Conservation (phyloP, 2,329 filamentous ascomycete species). For the Raffaelea arxii region DNA sequence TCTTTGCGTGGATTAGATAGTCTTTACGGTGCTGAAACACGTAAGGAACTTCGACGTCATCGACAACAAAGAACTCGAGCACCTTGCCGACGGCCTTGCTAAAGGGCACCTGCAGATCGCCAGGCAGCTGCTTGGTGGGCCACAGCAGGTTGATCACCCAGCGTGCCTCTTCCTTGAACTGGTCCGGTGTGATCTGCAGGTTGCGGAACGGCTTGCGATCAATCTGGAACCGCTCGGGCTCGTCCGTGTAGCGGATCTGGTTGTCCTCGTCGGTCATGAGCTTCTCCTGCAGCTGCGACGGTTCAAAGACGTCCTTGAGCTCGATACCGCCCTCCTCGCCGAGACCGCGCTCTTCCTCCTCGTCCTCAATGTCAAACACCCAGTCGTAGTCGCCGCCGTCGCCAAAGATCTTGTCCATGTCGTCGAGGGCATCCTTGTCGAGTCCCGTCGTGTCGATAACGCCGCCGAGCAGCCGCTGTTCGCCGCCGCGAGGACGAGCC, state of each 20-base stretch:
- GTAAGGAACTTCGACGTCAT: conserved; percentile 92
- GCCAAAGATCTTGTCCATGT: conserved; percentile 93
- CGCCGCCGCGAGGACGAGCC: conserved; percentile 66
- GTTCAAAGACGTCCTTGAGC: conserved; percentile 96
- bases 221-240: conserved; percentile 90
- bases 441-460: conserved; percentile 74
- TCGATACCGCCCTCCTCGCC: conserved; percentile 81
- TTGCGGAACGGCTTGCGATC: conserved; percentile 83
- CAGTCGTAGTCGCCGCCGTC: conserved; percentile 94
- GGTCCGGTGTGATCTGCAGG: conserved; percentile 68
- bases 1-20: conserved; percentile 84
- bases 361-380: conserved; percentile 81
- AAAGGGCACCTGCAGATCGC: conserved; percentile 71
- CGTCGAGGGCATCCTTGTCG: conserved; percentile 85
- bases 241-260: conserved; percentile 74
- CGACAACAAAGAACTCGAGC: conserved; percentile 87
- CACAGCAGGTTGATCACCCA: conserved; percentile 91
- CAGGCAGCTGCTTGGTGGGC: conserved; percentile 69
- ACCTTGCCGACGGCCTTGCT: conserved; percentile 84
- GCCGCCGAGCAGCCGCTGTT: conserved; percentile 56
- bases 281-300: conserved; percentile 86
- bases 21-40: conserved; percentile 98
- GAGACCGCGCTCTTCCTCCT: conserved; percentile 67
- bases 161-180: conserved; percentile 78
- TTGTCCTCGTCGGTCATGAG: conserved; percentile 95